Conservation (phyloP, 208 protist genomes). For the Borovskyia barvae region DNA sequence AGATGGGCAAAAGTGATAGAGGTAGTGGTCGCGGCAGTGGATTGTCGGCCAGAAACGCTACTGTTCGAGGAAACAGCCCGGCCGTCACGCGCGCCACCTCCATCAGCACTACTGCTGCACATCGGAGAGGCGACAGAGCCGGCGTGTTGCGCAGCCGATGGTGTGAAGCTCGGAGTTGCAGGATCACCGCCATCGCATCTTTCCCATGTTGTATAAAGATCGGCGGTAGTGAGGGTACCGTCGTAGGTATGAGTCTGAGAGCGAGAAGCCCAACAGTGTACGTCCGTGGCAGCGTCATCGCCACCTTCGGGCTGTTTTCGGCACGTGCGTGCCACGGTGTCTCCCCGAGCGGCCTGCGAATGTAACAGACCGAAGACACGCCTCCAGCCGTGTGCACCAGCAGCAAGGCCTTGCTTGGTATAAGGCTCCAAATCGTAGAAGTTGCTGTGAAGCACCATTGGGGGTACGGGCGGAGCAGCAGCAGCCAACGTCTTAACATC, state of each 20-base stretch:
- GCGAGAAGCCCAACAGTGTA: neutral
- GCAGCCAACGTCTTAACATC: no score
- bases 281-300: neutral
- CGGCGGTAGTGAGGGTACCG: neutral
- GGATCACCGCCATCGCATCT: no score
- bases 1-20: no score
- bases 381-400: slow-evolving; percentile 40
- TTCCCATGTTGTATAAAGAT: no score
- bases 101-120: no score
- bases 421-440: slow-evolving; percentile 27
- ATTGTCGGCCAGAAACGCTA: no score
- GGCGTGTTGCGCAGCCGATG: no score
- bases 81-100: no score
- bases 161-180: no score
- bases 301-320: neutral
- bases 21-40: no score
- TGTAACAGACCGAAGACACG: slow-evolving; percentile 37
- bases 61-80: no score
- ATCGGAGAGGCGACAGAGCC: no score
- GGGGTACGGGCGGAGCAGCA: neutral
- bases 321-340: neutral
- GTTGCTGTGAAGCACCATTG: slow-evolving; percentile 6
- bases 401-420: slow-evolving; percentile 23
- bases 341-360: neutral
- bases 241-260: slow-evolving; percentile 25